phyloP scores from a whole-genome alignment of 345 rosid genomes.

The Syzygium jambos region DNA sequence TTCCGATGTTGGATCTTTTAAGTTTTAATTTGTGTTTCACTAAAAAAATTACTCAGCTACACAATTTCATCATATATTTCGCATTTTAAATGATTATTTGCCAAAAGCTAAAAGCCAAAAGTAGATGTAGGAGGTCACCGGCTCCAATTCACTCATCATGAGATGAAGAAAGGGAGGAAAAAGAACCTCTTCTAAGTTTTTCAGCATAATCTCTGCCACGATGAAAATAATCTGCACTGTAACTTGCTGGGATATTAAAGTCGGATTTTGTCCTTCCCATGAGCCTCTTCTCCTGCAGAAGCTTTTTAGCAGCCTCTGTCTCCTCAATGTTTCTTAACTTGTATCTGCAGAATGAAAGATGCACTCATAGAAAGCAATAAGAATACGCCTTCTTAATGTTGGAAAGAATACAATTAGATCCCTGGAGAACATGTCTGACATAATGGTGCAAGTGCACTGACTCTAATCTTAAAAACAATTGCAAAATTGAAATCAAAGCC shows the following conservation, averaged over 20 bases:
- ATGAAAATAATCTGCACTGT: conserved; percentile 94
- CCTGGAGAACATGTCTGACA: background rate
- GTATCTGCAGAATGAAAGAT: conserved; percentile 37
- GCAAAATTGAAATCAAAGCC: background rate
- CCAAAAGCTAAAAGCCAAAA: background rate
- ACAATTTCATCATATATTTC: background rate
- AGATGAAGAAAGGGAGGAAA: background rate
- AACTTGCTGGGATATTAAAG: conserved; percentile 78
- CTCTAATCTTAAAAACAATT: background rate
- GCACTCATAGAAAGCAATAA: background rate
- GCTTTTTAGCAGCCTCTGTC: conserved; percentile 99
- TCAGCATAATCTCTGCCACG: conserved; percentile 92
- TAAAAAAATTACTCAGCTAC: background rate
- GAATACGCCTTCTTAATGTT: background rate
- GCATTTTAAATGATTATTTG: background rate
- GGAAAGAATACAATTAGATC: background rate
- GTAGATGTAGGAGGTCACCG: background rate
- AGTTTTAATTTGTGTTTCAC: background rate
- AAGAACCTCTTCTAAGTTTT: conserved; percentile 81
- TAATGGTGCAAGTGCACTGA: background rate
- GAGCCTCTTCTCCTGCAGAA: conserved; percentile 84
- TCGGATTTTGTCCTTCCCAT: conserved; percentile 68
- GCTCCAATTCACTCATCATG: background rate
- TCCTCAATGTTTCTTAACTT: conserved; percentile 92
- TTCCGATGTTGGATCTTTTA: background rate